phyloP scores from a whole-genome alignment of 768 basidiomycete species.

The Psilocybe cyanescens region DNA sequence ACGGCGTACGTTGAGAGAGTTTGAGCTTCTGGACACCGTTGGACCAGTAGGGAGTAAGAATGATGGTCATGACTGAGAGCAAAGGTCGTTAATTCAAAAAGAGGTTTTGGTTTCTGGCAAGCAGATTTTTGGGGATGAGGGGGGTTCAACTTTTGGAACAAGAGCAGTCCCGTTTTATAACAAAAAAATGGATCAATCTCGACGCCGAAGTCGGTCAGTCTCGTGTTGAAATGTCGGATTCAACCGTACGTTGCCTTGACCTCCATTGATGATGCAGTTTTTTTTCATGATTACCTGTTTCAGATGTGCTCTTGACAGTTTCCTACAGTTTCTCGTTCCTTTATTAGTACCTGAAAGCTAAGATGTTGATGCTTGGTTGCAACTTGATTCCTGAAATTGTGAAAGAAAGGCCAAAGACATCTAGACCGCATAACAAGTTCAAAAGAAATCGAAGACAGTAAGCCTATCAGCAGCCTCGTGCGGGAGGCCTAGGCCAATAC shows the following conservation, averaged over 20 bases:
- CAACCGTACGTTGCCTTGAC: constrained; percentile 29
- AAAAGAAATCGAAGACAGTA: background rate
- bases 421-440: background rate
- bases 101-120: background rate
- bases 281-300: constrained; percentile 16
- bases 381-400: background rate
- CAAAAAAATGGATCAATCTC: constrained; percentile 6
- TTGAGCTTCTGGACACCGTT: constrained; percentile 76
- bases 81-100: constrained; percentile 8
- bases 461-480: background rate
- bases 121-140: background rate
- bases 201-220: constrained; percentile 9
- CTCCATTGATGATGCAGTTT: constrained; percentile 17
- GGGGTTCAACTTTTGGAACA: background rate
- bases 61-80: constrained; percentile 50
- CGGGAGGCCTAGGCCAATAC: background rate
- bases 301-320: constrained; percentile 12
- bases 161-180: background rate
- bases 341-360: background rate
- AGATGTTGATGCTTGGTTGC: background rate
- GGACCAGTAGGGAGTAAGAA: constrained; percentile 73
- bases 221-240: constrained; percentile 24
- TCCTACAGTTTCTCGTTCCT: constrained; percentile 7
- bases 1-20: constrained; percentile 46
- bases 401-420: background rate